Evolutionary conservation across 73 alveolate genomes (phyloP).

Genomic region (Paramecium caudatum): DNA sequence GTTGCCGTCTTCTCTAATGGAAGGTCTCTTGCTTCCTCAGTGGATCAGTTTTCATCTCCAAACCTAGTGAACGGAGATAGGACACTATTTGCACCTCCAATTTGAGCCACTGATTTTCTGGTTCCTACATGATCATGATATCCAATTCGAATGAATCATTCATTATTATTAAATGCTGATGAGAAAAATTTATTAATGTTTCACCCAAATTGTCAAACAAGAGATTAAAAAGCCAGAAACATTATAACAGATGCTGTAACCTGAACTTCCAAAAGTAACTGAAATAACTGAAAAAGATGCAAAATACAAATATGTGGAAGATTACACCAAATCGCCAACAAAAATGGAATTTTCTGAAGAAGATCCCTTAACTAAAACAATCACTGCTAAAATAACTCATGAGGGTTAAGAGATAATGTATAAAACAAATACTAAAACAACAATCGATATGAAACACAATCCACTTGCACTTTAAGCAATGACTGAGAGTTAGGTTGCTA

Average conservation of each 20-base stretch:
- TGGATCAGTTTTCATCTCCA: slow-evolving; percentile 49
- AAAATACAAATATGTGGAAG: slow-evolving; percentile 30
- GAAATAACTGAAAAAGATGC: neutral
- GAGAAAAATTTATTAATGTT: slow-evolving; percentile 7
- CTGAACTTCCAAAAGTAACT: neutral
- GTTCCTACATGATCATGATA: neutral
- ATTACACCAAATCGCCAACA: slow-evolving; percentile 35
- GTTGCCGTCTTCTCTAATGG: neutral
- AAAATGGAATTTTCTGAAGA: slow-evolving; percentile 37
- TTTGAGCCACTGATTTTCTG: neutral
- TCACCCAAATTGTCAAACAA: neutral
- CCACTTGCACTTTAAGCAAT: slow-evolving; percentile 66
- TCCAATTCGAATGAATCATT: slow-evolving; percentile 39
- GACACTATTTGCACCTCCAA: neutral
- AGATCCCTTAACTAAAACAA: neutral
- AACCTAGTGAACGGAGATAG: neutral
- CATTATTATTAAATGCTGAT: neutral
- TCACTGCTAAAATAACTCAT: neutral
- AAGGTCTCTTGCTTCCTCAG: neutral
- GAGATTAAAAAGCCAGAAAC: neutral
- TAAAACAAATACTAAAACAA: slow-evolving; percentile 23
- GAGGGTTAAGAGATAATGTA: neutral
- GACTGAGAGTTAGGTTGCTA: slow-evolving; percentile 39
- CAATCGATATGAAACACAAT: slow-evolving; percentile 65
- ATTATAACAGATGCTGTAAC: neutral